A percentile compares a stretch with the other conserved stretches of the same genome.
phyloP scores from a whole-genome alignment of 1,284 basidiomycete species.

The Apiotrichum siamense region DNA sequence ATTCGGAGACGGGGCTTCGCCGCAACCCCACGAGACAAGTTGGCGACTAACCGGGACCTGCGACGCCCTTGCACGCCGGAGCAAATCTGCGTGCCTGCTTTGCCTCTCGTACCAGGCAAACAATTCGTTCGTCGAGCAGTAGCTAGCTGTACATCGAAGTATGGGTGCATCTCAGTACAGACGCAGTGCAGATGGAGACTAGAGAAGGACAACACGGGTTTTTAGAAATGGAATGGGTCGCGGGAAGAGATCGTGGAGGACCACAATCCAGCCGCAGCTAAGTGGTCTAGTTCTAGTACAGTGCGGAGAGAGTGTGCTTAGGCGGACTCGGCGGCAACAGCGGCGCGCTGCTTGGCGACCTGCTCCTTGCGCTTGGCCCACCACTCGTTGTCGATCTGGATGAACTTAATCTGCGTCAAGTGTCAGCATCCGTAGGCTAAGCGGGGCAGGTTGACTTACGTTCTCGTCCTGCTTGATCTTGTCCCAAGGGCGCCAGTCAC shows the following conservation, averaged over 20 bases:
- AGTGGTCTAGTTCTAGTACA: not conserved
- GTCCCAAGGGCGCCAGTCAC: constrained; percentile 46
- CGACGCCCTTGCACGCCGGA: too few relatives aligned
- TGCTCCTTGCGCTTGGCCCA: constrained; percentile 37
- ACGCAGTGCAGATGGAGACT: not conserved
- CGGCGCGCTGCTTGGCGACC: constrained; percentile 13
- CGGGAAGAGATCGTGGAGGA: too few relatives aligned
- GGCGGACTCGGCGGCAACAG: not conserved
- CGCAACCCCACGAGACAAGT: too few relatives aligned
- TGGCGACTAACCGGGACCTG: too few relatives aligned
- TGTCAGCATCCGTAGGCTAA: not conserved
- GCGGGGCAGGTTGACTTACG: constrained; percentile 15
- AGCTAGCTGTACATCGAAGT: not conserved
- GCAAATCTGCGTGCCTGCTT: not conserved
- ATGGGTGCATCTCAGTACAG: not conserved
- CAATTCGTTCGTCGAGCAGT: too few relatives aligned
- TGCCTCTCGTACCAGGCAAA: too few relatives aligned
- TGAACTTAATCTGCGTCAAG: constrained; percentile 34
- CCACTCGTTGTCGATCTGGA: constrained; percentile 34
- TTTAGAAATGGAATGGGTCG: too few relatives aligned
- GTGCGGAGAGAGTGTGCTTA: not conserved
- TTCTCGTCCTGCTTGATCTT: constrained; percentile 45
- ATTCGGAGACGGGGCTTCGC: too few relatives aligned
- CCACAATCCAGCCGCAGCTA: too few relatives aligned
- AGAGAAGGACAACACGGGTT: not conserved